Base-by-base conservation (phyloP, 2,329 filamentous ascomycete genomes). In the Diaporthe sp. region DNA sequence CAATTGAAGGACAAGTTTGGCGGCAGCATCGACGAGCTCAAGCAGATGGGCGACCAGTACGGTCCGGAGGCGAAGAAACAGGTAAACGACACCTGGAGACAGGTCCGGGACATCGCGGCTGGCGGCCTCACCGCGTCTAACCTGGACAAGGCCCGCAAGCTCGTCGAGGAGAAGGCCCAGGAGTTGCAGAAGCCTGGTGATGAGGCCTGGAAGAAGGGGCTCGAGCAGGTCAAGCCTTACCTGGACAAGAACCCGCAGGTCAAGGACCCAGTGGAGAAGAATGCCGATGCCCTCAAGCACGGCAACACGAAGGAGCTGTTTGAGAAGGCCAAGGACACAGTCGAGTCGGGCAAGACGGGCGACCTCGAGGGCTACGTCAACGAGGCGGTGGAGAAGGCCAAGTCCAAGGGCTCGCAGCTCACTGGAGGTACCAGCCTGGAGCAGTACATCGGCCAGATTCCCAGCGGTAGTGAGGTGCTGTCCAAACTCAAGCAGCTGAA, bases 11-110 rank as follows among this genome's bases (percentile, higher is more conserved):
- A 94, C 80, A 92, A 93, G 83, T 83, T 95, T 12, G 93, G 93
- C 19, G 91, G 89, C 15, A 91, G 89, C 77, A 83, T 94, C 58
- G 89, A 94, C 66, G 89, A 93, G 81, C 85, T 95, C 66, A 93
- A 94, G 87, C 82, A 91, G 77, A 87, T 94, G 82, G 91, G 91
- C 35, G 89, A 94, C 19, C 86, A 91, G 74, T 93, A 93, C 78
- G 94, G 94, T 0, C 93, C 93, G 0, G 92, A 95, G 80, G 93
- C 92, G 0, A 94, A 94, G 88, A 92, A 94, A 86, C 88, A 94
- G 81, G 89, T 93, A 7, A 92, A 95, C 72, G 87, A 92, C 82
- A 94, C 93, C 1, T 94, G 92, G 89, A 81, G 87, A 37, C 88
- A 95, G 81, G 85, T 94, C 77, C 87, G 87, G 77, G 90, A 93